Evolutionary conservation across 805 yeast species (phyloP), one percentile per base, ranked within the genome.

Genomic region (Sungouiozyma ichnusensis): DNA sequence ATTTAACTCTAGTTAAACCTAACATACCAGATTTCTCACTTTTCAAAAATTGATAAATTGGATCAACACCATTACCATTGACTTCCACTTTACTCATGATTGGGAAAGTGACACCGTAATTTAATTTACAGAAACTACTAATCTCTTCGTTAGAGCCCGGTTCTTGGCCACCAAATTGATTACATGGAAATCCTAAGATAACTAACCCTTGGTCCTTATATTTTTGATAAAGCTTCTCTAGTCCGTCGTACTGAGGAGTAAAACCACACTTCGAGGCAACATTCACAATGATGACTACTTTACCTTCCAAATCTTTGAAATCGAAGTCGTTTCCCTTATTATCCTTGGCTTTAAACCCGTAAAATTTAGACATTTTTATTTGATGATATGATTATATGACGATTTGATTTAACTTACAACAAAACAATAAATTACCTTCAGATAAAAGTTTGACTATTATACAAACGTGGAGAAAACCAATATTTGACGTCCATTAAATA

Each of bases 91-190:
- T 90, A 60, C 75, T 72, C 75, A 90, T 67, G 27, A 90, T 73
- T 24, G 96, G 96, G 80, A 92, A 90, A 15, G 82, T 69, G 35
- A 90, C 97, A 42, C 96, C 96, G 61, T 79, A 92, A 69, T 85
- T 87, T 54, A 78, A 36, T 36, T 74, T 64, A 64, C 96, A 87
- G 66, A 82, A 83, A 37, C 71, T 62, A 16, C 76, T 78, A 49
- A 85, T 85, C 54, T 83, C 87, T 43, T 77, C 73, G 39, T 74
- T 77, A 2, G 74, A 56, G 3, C 79, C 79, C 51, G 92, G 81
- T 64, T 88, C 85, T 68, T 92, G 82, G 52, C 74, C 67, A 18
- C 82, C 88, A 59, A 87, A 87, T 60, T 86, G 95, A 65, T 85
- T 84, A 64, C 95, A 85, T 27, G 97, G 97, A 73, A 87, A 86